Evolutionary conservation across 352 stramenopile species (phyloP).

Genomic region (Phytophthora colocasiae): DNA sequence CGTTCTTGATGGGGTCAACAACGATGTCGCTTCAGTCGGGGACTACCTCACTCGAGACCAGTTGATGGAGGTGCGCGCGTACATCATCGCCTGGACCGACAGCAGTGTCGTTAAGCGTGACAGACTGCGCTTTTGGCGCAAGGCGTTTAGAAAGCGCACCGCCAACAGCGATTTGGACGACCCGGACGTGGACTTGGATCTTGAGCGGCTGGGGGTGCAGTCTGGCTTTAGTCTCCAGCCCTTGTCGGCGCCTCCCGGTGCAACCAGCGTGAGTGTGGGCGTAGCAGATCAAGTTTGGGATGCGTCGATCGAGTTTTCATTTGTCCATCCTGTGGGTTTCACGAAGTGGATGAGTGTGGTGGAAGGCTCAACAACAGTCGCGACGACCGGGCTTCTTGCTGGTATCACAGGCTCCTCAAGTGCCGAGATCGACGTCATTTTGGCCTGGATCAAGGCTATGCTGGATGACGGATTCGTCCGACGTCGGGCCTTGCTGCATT

Average conservation of each 20-base stretch:
- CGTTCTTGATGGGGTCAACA: slow-evolving; percentile 66
- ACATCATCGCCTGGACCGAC: slow-evolving; percentile 62
- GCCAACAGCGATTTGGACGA: slow-evolving; percentile 52
- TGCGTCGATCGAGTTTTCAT: slow-evolving; percentile 40
- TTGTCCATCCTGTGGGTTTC: slow-evolving; percentile 58
- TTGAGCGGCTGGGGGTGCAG: slow-evolving; percentile 54
- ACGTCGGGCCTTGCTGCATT: slow-evolving; percentile 64
- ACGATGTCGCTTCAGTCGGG: slow-evolving; percentile 51
- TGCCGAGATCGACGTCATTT: slow-evolving; percentile 47
- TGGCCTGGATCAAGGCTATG: slow-evolving; percentile 51
- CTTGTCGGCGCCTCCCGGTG: slow-evolving; percentile 33
- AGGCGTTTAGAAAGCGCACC: slow-evolving; percentile 52
- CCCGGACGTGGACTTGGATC: slow-evolving; percentile 66
- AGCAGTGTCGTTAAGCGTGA: slow-evolving; percentile 57
- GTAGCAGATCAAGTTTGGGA: slow-evolving; percentile 61
- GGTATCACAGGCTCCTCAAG: slow-evolving; percentile 26
- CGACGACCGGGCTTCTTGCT: slow-evolving; percentile 13
- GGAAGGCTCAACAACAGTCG: slow-evolving; percentile 17
- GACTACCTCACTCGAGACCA: slow-evolving; percentile 70
- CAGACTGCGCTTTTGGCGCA: slow-evolving; percentile 68
- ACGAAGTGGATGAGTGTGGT: slow-evolving; percentile 50
- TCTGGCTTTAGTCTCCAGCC: slow-evolving; percentile 58
- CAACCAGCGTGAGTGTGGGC: slow-evolving; percentile 33
- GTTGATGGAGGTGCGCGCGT: slow-evolving; percentile 63
- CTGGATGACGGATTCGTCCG: slow-evolving; percentile 54